phyloP scores from a whole-genome alignment of 257 asterid species.

The Solanum neorickii region DNA sequence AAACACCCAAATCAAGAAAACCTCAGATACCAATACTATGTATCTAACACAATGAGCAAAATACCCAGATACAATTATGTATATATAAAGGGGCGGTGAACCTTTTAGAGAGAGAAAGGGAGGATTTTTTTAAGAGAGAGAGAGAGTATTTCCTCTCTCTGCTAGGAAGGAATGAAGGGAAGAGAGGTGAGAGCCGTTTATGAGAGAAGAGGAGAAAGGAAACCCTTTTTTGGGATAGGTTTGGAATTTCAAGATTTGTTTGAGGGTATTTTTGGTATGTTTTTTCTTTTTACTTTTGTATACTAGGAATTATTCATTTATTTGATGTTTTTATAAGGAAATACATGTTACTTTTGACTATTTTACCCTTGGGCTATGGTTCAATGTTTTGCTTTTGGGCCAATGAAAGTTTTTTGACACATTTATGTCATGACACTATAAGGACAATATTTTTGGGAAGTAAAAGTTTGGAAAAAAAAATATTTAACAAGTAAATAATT shows the following conservation, averaged over 20 bases:
- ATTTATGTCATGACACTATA: not conserved
- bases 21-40: not conserved
- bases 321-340: too few species aligned
- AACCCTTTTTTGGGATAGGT: constrained; percentile 3
- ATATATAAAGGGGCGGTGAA: not conserved
- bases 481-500: not conserved
- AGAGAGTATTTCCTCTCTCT: constrained; percentile 44
- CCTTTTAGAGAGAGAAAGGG: constrained; percentile 2
- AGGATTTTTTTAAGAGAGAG: not conserved
- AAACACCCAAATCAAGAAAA: not conserved
- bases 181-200: not conserved
- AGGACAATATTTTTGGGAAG: not conserved
- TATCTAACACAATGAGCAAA: not conserved
- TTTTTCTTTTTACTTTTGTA: accelerated
- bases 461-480: not conserved
- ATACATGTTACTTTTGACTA: not conserved
- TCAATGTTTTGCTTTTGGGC: not conserved
- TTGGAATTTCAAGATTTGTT: not conserved
- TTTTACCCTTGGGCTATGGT: not conserved
- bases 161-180: constrained; percentile 9
- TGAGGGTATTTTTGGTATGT: not conserved
- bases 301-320: not conserved
- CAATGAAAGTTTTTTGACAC: not conserved
- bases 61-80: not conserved
- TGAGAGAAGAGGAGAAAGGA: not conserved